Percentiles rank a stretch among this genome's conserved stretches.
These are phyloP conservation scores for Citrullus mucosospermus DNA, from an alignment of 306 rosid species.

Conservation along the genomic window DNA sequence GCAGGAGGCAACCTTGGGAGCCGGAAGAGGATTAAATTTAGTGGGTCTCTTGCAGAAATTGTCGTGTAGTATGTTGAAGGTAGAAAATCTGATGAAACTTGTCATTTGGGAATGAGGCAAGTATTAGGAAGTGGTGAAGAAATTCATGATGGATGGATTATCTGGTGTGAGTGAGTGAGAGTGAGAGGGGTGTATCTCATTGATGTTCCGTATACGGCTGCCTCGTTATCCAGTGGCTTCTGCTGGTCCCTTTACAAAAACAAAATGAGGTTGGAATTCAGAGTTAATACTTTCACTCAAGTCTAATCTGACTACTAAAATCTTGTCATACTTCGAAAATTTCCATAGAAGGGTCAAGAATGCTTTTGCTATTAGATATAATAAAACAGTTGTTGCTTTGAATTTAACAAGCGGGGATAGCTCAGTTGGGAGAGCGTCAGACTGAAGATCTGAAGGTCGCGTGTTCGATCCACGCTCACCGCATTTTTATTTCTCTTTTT, in stretches of 20 bases:
- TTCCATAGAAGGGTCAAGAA: no score
- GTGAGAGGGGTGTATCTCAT: neutral
- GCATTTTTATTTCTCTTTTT: neutral
- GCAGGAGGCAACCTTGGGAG: slow-evolving; percentile 26
- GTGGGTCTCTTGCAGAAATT: slow-evolving; percentile 26
- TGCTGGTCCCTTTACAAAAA: neutral
- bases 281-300: neutral
- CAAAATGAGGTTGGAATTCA: neutral
- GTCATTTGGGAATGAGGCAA: neutral
- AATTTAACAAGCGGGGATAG: neutral
- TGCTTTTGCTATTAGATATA: no score
- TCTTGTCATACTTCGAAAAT: neutral
- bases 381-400: neutral
- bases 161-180: neutral
- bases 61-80: slow-evolving; percentile 25
- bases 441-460: neutral
- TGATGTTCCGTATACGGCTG: slow-evolving; percentile 1
- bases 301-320: neutral
- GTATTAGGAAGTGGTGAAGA: neutral
- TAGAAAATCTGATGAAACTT: slow-evolving; percentile 21
- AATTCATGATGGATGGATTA: neutral
- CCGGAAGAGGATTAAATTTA: slow-evolving; percentile 16
- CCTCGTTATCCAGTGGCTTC: neutral
- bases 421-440: neutral
- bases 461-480: neutral